Evolutionary conservation across 331 rosid genomes (phyloP).

Genomic region (Quercus lobata): DNA sequence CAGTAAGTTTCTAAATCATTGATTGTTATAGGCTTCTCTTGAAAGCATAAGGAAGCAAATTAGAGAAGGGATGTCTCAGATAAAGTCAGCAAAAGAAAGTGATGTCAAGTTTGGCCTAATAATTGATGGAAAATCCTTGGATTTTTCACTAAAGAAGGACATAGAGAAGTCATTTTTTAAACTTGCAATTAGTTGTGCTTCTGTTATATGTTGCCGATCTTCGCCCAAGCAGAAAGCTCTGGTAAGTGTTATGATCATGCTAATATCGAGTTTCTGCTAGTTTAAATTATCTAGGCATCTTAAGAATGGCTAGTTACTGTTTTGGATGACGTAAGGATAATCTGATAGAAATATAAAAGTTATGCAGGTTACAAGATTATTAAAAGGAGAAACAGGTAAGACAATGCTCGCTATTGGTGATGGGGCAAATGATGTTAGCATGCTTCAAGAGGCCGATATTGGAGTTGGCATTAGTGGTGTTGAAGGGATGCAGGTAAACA

Average conservation of each 20-base stretch:
- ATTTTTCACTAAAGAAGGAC: constrained; percentile 47
- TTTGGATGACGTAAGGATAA: constrained; percentile 5
- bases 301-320: not conserved
- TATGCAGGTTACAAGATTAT: constrained; percentile 71
- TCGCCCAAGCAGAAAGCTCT: constrained; percentile 92
- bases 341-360: constrained; percentile 17
- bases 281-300: not conserved
- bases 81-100: constrained; percentile 39
- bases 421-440: constrained; percentile 91
- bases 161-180: constrained; percentile 58
- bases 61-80: constrained; percentile 46
- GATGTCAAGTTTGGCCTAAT: constrained; percentile 52
- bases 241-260: constrained; percentile 41
- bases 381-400: constrained; percentile 62
- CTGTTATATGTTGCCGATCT: constrained; percentile 86
- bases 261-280: not conserved
- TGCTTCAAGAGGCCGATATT: constrained; percentile 91
- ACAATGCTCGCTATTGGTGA: constrained; percentile 66
- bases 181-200: constrained; percentile 66
- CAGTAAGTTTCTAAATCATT: constrained; percentile 21
- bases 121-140: constrained; percentile 91
- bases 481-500: constrained; percentile 90
- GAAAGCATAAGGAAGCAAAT: constrained; percentile 69
- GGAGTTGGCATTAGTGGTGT: constrained; percentile 90
- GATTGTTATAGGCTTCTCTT: constrained; percentile 55